phyloP scores from a whole-genome alignment of 2,329 filamentous ascomycete species.

The Colletotrichum falcatum region DNA sequence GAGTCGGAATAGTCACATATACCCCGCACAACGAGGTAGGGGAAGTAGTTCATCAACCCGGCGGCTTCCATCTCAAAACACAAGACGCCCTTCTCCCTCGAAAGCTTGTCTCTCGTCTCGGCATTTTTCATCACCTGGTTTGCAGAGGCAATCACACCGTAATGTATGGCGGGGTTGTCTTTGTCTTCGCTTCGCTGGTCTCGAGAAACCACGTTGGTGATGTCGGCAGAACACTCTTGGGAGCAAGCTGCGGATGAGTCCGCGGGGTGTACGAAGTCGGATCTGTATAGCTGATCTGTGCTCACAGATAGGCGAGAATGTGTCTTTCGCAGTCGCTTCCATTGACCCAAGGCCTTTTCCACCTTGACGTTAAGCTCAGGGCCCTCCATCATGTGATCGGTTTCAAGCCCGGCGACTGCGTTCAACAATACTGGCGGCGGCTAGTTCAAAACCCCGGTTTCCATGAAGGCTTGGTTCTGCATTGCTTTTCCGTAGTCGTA shows the following conservation, averaged over 20 bases:
- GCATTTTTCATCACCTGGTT: slow-evolving; percentile 54
- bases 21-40: slow-evolving; percentile 53
- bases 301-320: not conserved
- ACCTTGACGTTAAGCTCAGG: not conserved
- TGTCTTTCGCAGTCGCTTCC: not conserved
- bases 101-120: slow-evolving; percentile 47
- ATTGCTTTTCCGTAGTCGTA: slow-evolving; percentile 41
- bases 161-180: slow-evolving; percentile 38
- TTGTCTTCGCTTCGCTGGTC: not conserved
- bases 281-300: slow-evolving; percentile 17
- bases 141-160: slow-evolving; percentile 47
- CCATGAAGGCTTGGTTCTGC: slow-evolving; percentile 14
- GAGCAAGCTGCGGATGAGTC: not conserved
- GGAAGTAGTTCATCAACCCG: slow-evolving; percentile 46
- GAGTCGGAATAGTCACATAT: slow-evolving; percentile 56
- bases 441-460: slow-evolving; percentile 21
- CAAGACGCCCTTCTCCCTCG: slow-evolving; percentile 29
- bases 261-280: not conserved
- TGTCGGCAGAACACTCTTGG: not conserved
- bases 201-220: not conserved
- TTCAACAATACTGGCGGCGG: slow-evolving; percentile 11
- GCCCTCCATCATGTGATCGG: not conserved
- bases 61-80: slow-evolving; percentile 52
- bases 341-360: not conserved
- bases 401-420: not conserved